Base-by-base conservation (phyloP, 2,329 filamentous ascomycete species). In the Ceratocystis papillata region DNA sequence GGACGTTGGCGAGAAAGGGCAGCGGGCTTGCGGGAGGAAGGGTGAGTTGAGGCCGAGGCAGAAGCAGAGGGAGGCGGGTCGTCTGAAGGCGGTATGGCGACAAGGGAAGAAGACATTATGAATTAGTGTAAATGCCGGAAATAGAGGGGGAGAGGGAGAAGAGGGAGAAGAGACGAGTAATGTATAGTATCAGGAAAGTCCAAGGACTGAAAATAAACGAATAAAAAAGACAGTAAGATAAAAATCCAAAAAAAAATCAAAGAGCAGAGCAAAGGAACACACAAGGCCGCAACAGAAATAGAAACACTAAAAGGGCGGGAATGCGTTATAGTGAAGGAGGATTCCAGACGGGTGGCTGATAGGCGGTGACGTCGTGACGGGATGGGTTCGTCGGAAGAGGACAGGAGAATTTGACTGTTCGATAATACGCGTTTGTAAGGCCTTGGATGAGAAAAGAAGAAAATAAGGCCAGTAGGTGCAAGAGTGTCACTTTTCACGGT, bases 1-100 rank as follows among this genome's bases (percentile, higher is more conserved):
- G 61, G 61, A 17, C 50, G 62, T 60, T 63, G 63, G 37, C 41
- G 62, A n/a, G 44, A 20, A 25, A 60, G 12, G 65, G 8, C 46
- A 17, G 17, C 20, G n/a, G 46, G 20, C 44, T 61, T 63, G 10
- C 44, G 28, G n/a, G 59, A 20, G 20, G 33, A 20, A 33, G 33
- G 20, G 20, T 20, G 57, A 25, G 57, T 46, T 44, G 62, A 22
- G 33, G 44, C 3, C 22, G 20, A n/a, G 12, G 8, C 17, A 20
- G 59, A 41, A 41, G 33, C 44, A 33, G 33, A 28, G 37, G 28
- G 28, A 44, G 57, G 25, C 8, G 28, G 25, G 28, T 37, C 37
- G 12, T n/a, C 17, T 37, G 33, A 61, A 33, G 57, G 30, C 28
- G 57, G 5, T 28, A 33, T 20, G 12, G 57, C 15, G 12, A 28